Percentiles rank a stretch among this genome's conserved stretches.
These are phyloP conservation scores for Suillus weaverae DNA, from an alignment of 768 basidiomycete genomes.

Conservation along the genomic window DNA sequence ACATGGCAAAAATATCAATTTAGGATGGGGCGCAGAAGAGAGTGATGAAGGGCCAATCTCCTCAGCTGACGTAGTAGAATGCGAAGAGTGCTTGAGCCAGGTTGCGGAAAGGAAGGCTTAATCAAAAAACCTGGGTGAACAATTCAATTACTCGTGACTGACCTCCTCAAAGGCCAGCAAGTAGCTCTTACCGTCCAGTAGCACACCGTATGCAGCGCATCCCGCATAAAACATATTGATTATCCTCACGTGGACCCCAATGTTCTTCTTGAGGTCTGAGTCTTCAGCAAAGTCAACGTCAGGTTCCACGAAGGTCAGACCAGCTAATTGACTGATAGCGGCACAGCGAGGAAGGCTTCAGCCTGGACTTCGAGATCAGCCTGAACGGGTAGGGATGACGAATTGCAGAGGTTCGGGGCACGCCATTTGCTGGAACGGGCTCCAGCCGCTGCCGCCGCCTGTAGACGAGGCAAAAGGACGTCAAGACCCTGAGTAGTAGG, in stretches of 20 bases:
- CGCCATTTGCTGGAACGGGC: conserved; percentile 55
- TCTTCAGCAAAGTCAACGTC: conserved; percentile 53
- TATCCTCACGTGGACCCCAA: conserved; percentile 46
- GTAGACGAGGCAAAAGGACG: conserved; percentile 41
- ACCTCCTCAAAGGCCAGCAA: not conserved
- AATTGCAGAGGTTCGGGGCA: conserved; percentile 47
- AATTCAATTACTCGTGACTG: not conserved
- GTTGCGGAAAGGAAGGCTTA: conserved; percentile 54
- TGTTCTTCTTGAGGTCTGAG: conserved; percentile 44
- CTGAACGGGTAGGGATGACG: conserved; percentile 39
- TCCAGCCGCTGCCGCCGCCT: conserved; percentile 43
- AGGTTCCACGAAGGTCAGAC: conserved; percentile 51
- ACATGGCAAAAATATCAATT: not conserved
- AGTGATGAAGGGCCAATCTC: conserved; percentile 35
- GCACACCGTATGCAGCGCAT: conserved; percentile 45
- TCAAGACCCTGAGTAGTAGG: conserved; percentile 53
- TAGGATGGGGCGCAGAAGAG: not conserved
- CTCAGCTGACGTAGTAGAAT: conserved; percentile 35
- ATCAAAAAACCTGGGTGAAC: conserved; percentile 42
- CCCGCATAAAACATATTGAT: conserved; percentile 47
- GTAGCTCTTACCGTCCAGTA: conserved; percentile 44
- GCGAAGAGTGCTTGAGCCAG: conserved; percentile 44
- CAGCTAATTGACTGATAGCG: conserved; percentile 50
- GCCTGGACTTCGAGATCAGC: conserved; percentile 46
- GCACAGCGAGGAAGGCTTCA: conserved; percentile 50